A percentile compares a stretch with the other conserved stretches of the same genome.
phyloP scores from a whole-genome alignment of 73 alveolate species.

The Urostyla sp. region DNA sequence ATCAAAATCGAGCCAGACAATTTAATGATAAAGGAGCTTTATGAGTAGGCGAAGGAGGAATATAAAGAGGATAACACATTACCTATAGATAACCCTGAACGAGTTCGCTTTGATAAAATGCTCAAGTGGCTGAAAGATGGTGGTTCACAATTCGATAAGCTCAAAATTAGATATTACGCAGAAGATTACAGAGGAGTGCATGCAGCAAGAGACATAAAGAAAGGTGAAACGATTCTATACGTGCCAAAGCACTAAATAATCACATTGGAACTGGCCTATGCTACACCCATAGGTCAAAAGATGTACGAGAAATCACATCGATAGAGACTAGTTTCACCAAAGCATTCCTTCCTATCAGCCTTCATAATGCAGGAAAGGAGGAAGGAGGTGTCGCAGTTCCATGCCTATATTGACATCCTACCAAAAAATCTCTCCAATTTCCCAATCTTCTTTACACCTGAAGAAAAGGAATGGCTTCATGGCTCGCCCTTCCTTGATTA shows the following conservation, averaged over 20 bases:
- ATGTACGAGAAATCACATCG: constrained; percentile 85
- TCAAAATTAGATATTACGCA: constrained; percentile 82
- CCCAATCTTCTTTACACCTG: constrained; percentile 94
- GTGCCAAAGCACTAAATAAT: constrained; percentile 93
- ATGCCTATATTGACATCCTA: constrained; percentile 90
- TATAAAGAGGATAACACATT: constrained; percentile 63
- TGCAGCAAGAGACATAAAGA: constrained; percentile 79
- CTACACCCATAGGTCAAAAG: constrained; percentile 85
- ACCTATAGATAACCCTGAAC: constrained; percentile 75
- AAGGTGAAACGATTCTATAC: constrained; percentile 67
- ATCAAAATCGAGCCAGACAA: constrained; percentile 89
- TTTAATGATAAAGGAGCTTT: constrained; percentile 27
- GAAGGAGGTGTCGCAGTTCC: constrained; percentile 82
- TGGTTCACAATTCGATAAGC: constrained; percentile 77
- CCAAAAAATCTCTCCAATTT: constrained; percentile 87
- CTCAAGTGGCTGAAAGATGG: constrained; percentile 81
- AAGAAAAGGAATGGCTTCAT: constrained; percentile 87
- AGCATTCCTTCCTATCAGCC: constrained; percentile 94
- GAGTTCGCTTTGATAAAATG: constrained; percentile 58
- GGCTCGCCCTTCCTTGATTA: constrained; percentile 94
- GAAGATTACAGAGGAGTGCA: constrained; percentile 94
- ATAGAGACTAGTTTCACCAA: constrained; percentile 90
- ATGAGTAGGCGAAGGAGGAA: constrained; percentile 64
- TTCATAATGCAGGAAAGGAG: constrained; percentile 87
- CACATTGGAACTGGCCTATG: constrained; percentile 94